Conservation (phyloP, 768 basidiomycete species). For the Rhodosporidiobolus odoratus region DNA sequence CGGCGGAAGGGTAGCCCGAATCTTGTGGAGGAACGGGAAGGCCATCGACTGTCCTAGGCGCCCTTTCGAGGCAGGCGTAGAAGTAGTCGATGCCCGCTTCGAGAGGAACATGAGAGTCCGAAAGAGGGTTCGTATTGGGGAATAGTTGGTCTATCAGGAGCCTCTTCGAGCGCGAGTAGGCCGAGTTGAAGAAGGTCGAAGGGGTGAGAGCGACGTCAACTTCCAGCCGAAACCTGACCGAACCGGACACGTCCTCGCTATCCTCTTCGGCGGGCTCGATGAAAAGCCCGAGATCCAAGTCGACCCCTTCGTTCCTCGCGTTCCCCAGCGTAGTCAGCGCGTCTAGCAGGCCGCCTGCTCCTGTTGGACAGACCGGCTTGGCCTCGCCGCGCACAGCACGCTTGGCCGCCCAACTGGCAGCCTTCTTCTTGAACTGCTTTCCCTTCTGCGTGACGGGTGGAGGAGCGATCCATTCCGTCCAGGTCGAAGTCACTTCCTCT, state of each 20-base stretch:
- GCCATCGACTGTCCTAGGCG: constrained; percentile 11
- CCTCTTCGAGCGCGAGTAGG: constrained; percentile 16
- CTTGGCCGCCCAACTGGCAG: neutral
- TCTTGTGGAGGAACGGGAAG: neutral
- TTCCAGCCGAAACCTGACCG: constrained; percentile 5
- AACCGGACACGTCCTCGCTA: neutral
- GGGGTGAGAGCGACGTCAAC: constrained; percentile 1
- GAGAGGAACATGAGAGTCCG: neutral
- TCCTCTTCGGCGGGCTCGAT: neutral
- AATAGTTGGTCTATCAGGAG: constrained; percentile 24
- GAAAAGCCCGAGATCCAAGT: neutral
- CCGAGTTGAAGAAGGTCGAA: neutral
- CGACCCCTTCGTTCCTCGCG: neutral
- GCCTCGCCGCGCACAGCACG: neutral
- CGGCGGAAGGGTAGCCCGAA: neutral
- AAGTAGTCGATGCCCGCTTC: constrained; percentile 28
- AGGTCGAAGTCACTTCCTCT: neutral
- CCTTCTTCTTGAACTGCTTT: constrained; percentile 1
- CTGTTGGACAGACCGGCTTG: neutral
- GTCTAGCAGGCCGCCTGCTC: constrained; percentile 29
- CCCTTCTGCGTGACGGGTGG: constrained; percentile 11
- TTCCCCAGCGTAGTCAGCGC: neutral
- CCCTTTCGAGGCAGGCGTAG: constrained; percentile 19
- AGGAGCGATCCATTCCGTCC: neutral
- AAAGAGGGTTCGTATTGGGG: neutral